Evolutionary conservation across 2,329 filamentous ascomycete species (phyloP).

Genomic region (Chrysoporthe deuterocubensis): DNA sequence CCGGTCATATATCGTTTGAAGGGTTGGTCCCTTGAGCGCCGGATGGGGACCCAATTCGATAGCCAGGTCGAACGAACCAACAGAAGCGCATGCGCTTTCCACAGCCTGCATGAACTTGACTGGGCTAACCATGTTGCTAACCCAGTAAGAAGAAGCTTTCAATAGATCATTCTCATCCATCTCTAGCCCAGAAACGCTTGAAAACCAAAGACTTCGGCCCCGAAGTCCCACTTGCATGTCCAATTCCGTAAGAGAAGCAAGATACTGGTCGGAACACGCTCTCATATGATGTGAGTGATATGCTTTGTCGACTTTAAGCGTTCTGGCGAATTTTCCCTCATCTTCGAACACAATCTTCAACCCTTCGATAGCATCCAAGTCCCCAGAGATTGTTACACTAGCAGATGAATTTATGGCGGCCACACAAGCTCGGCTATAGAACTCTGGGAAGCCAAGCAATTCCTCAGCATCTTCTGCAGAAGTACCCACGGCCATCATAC

Average conservation of each 20-base stretch:
- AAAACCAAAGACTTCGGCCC: slow-evolving; percentile 31
- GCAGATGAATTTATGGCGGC: slow-evolving; percentile 36
- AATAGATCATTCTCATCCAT: slow-evolving; percentile 7
- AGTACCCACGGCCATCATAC: too few species aligned
- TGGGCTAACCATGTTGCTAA: slow-evolving; percentile 30
- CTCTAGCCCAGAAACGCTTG: slow-evolving; percentile 30
- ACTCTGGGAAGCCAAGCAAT: slow-evolving; percentile 18
- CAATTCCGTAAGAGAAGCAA: slow-evolving; percentile 11
- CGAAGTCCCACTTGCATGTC: background rate
- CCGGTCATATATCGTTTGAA: background rate
- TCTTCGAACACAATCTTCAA: slow-evolving; percentile 32
- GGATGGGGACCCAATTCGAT: background rate
- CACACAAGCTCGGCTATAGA: slow-evolving; percentile 32
- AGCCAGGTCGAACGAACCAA: background rate
- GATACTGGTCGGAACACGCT: slow-evolving; percentile 12
- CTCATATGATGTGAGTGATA: slow-evolving; percentile 47
- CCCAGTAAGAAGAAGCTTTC: slow-evolving; percentile 28
- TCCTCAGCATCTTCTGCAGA: too few species aligned
- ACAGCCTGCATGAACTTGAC: slow-evolving; percentile 33
- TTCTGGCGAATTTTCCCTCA: slow-evolving; percentile 36
- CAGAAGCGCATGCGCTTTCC: background rate
- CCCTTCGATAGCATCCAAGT: slow-evolving; percentile 35
- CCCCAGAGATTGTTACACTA: slow-evolving; percentile 36
- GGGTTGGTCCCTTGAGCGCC: background rate
- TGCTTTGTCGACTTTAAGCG: slow-evolving; percentile 43